Evolutionary conservation across 2,329 filamentous ascomycete species (phyloP), one percentile per base, ranked within the genome.

Genomic region (Cordyceps fumosorosea): DNA sequence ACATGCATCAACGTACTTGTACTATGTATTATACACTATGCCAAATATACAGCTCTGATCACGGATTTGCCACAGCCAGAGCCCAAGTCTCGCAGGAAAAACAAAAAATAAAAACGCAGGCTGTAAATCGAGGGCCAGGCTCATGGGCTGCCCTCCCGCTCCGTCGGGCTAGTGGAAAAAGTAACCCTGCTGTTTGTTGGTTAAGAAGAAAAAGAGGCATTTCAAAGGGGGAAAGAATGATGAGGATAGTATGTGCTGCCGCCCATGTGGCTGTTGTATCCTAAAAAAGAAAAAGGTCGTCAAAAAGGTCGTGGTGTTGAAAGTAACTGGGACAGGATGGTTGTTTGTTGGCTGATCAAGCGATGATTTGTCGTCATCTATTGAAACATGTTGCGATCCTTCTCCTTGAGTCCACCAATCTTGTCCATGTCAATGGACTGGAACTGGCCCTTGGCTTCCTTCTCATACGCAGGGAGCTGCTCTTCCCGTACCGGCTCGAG

Each of bases 331-430:
- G 50, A 32, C 59, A 51, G 22, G 18, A 57, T 44, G 18, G 37
- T 54, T 50, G 42, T 47, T 51, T 59, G 50, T 56, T 50, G 16
- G 53, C 22, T 51, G 18, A 44, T 37, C 18, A 29, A 24, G 16
- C 24, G 11, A 48, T 55, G 18, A 29, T 55, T 8, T 45, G 10
- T 56, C n/a, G 54, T 62, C 64, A 56, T 64, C 69, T 75, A 75
- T 68, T 74, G 73, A 68, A 74, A 75, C 63, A 72, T 65, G 60
- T 66, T 68, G 67, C 75, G 75, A 68, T 89, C 84, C 81, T 96
- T 96, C 81, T 98, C 95, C 77, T 93, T 96, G 68, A 98, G 80
- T 16, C 95, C 95, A 57, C 95, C 95, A 72, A 98, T 96, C 66
- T 91, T 86, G 69, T 98, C 90, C 74, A 99, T 89, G 74, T 99